Conservation (phyloP, 495 filamentous ascomycete species). For the Penicillium paradoxum region DNA sequence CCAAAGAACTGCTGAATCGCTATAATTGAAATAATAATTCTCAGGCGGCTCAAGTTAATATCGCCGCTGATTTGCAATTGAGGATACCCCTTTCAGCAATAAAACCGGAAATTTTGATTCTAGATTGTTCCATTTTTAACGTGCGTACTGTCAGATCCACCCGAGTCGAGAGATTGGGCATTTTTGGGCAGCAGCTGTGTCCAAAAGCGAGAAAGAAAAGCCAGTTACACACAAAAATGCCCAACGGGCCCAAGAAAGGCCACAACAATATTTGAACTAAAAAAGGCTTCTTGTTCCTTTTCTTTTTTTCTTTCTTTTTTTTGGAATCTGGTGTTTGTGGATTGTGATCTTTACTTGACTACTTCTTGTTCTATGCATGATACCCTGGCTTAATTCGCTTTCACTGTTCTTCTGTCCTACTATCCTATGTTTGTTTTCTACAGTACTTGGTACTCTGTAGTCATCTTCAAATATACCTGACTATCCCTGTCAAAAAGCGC, state of each 20-base stretch:
- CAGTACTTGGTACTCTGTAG: no score
- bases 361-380: neutral
- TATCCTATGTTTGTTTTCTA: neutral
- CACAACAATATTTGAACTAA: neutral
- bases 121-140: neutral
- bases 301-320: no score
- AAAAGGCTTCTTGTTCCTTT: neutral
- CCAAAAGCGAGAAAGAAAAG: neutral
- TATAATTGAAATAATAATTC: neutral
- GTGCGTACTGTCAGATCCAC: no score
- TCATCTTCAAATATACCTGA: neutral
- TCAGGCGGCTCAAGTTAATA: neutral
- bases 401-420: neutral
- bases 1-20: constrained; percentile 61
- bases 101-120: neutral
- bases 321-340: neutral
- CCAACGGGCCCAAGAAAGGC: neutral
- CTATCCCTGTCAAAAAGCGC: neutral
- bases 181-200: constrained; percentile 18
- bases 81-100: neutral
- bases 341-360: no score
- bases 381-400: neutral
- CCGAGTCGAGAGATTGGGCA: constrained; percentile 28
- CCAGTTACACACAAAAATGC: constrained; percentile 9
- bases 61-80: neutral